phyloP scores from a whole-genome alignment of 2,329 filamentous ascomycete species.

The Pochonia chlamydosporia region DNA sequence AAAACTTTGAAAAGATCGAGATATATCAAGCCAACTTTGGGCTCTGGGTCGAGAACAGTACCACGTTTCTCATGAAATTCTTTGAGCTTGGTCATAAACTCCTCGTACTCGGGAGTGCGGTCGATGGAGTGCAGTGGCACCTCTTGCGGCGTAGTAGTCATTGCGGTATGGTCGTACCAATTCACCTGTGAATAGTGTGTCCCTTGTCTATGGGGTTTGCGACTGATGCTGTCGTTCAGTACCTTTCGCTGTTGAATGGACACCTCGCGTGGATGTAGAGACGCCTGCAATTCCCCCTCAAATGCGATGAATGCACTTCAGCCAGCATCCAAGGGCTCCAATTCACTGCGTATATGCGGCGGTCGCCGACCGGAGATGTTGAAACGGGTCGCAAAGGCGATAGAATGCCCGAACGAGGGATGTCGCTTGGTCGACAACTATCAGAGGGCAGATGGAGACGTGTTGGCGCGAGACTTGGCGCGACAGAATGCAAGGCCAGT shows the following conservation, averaged over 20 bases:
- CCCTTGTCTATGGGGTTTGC: neutral
- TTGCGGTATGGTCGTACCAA: conserved; percentile 8
- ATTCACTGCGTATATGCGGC: conserved; percentile 1
- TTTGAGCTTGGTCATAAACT: conserved; percentile 68
- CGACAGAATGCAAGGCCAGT: neutral
- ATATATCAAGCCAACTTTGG: conserved; percentile 70
- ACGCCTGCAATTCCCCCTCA: neutral
- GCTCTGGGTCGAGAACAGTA: conserved; percentile 72
- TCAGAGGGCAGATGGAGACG: neutral
- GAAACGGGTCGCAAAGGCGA: conserved; percentile 16
- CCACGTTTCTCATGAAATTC: conserved; percentile 75
- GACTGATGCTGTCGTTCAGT: neutral
- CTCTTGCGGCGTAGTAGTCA: conserved; percentile 25
- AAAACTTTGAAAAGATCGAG: conserved; percentile 76
- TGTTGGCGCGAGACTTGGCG: conserved; percentile 2
- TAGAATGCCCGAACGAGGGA: conserved; percentile 8
- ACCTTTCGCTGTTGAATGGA: neutral
- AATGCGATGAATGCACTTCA: neutral
- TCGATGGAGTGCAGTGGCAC: conserved; percentile 43
- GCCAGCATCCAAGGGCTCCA: conserved; percentile 1
- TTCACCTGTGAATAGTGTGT: neutral
- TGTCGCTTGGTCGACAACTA: conserved; percentile 2
- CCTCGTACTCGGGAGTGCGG: conserved; percentile 64
- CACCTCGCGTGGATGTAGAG: conserved; percentile 4
- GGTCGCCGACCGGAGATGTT: conserved; percentile 6